Conservation (phyloP, 2,329 filamentous ascomycete species). For the Ilyonectria mors-panacis region DNA sequence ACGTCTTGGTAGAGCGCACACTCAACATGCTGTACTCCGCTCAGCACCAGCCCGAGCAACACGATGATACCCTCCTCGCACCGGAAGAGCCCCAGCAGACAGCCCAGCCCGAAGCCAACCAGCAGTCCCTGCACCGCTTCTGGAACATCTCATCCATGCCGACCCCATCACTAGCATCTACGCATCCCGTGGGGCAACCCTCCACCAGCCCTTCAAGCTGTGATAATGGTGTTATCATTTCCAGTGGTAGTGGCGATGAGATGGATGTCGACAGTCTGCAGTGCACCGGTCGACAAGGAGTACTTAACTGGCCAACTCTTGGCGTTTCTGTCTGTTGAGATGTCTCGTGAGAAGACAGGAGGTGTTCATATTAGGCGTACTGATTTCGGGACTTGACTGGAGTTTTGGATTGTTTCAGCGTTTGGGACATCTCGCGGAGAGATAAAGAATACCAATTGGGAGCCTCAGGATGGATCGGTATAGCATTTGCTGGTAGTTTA, state of each 20-base stretch:
- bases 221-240: conserved; percentile 62
- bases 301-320: conserved; percentile 38
- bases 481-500: conserved; percentile 1
- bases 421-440: conserved; percentile 8
- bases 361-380: conserved; percentile 5
- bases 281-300: conserved; percentile 61
- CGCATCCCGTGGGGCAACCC: conserved; percentile 37
- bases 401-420: conserved; percentile 24
- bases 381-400: conserved; percentile 20
- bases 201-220: conserved; percentile 56
- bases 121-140: conserved; percentile 72
- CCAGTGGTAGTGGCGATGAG: conserved; percentile 41
- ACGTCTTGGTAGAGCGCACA: conserved; percentile 64
- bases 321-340: conserved; percentile 43
- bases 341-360: not conserved
- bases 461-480: not conserved
- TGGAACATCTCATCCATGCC: conserved; percentile 68
- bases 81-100: conserved; percentile 26
- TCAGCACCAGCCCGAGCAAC: conserved; percentile 55
- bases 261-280: conserved; percentile 62
- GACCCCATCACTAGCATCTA: conserved; percentile 43
- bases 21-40: conserved; percentile 72
- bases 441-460: conserved; percentile 36
- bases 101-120: conserved; percentile 45
- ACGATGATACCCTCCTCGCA: conserved; percentile 10